Evolutionary conservation across 2,329 filamentous ascomycete species (phyloP).

Genomic region (Fusarium mangiferae): DNA sequence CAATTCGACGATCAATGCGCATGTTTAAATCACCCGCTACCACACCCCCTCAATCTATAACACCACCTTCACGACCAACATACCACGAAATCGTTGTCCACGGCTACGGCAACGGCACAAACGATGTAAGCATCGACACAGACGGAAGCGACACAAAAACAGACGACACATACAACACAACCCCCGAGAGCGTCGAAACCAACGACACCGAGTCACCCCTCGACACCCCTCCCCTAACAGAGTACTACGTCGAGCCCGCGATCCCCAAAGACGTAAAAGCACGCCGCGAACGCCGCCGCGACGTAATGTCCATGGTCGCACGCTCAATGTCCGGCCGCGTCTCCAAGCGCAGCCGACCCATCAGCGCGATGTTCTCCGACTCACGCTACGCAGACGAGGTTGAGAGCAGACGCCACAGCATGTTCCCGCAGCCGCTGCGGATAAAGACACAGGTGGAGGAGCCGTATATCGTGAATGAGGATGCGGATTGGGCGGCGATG

Average conservation of each 20-base stretch:
- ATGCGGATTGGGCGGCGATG: slow-evolving; percentile 52
- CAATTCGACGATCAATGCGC: slow-evolving; percentile 49
- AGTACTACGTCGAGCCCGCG: slow-evolving; percentile 27
- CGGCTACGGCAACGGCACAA: slow-evolving; percentile 65
- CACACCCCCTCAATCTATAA: slow-evolving; percentile 25
- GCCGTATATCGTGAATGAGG: slow-evolving; percentile 43
- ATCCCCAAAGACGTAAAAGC: slow-evolving; percentile 35
- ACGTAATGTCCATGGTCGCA: slow-evolving; percentile 44
- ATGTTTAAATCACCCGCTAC: slow-evolving; percentile 43
- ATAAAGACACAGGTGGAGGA: slow-evolving; percentile 40
- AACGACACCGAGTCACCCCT: slow-evolving; percentile 43
- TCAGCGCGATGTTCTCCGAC: slow-evolving; percentile 45
- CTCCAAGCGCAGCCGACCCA: slow-evolving; percentile 41
- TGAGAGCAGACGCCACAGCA: slow-evolving; percentile 42
- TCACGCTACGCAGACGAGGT: slow-evolving; percentile 43
- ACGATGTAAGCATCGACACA: slow-evolving; percentile 47
- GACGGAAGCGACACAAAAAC: slow-evolving; percentile 36
- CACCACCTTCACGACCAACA: slow-evolving; percentile 30
- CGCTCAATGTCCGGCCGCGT: slow-evolving; percentile 41
- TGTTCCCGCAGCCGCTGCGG: slow-evolving; percentile 38
- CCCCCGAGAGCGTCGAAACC: slow-evolving; percentile 41
- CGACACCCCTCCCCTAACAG: slow-evolving; percentile 33
- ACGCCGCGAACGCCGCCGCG: slow-evolving; percentile 44
- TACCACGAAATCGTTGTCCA: slow-evolving; percentile 64
- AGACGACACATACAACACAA: slow-evolving; percentile 25